Evolutionary conservation across 805 yeast species (phyloP).

Genomic region (Myxozyma kluyveri): DNA sequence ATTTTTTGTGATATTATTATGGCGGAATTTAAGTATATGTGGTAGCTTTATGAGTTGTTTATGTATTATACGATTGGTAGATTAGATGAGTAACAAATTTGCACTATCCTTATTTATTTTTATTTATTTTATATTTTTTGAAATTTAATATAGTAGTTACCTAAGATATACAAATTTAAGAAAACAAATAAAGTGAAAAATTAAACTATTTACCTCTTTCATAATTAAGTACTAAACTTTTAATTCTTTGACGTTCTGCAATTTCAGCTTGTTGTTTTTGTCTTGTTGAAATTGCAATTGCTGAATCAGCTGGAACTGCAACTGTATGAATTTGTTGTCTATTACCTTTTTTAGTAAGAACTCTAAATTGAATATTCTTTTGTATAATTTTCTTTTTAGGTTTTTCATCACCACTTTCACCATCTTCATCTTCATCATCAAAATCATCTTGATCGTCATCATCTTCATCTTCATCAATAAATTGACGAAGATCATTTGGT

Average conservation of each 20-base stretch:
- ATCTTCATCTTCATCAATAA: background rate
- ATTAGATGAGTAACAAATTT: too few relatives aligned
- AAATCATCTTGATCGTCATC: constrained; percentile 3
- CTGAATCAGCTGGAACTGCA: constrained; percentile 29
- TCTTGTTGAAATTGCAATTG: constrained; percentile 29
- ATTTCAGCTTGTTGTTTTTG: constrained; percentile 28
- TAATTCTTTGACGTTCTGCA: constrained; percentile 29
- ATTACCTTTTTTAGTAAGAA: constrained; percentile 27
- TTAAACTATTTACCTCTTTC: constrained; percentile 13
- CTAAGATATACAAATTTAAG: too few relatives aligned
- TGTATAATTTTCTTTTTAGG: background rate
- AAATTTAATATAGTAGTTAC: too few relatives aligned
- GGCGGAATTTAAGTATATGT: too few relatives aligned
- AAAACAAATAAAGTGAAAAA: too few relatives aligned
- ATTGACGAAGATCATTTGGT: background rate
- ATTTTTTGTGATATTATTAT: too few relatives aligned
- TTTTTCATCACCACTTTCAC: background rate
- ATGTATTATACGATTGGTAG: too few relatives aligned
- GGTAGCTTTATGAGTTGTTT: too few relatives aligned
- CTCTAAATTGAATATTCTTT: constrained; percentile 22
- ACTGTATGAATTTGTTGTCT: constrained; percentile 25
- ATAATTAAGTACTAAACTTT: constrained; percentile 28
- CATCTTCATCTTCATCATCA: constrained; percentile 5
- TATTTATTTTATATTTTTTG: background rate
- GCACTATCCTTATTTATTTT: background rate